Conservation (phyloP, 495 filamentous ascomycete species). For the Penicillium waksmanii region DNA sequence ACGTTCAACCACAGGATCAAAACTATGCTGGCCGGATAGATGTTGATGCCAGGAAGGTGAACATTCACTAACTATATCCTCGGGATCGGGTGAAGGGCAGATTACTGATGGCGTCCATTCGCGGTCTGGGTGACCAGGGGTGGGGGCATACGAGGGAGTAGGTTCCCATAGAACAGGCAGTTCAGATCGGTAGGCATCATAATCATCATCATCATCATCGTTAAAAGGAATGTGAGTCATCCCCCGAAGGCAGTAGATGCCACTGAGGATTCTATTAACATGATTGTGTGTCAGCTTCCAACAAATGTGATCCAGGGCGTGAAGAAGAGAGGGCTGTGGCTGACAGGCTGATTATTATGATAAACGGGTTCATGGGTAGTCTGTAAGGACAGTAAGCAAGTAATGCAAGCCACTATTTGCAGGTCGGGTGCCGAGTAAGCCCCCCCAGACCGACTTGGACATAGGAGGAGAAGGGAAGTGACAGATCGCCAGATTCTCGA, state of each 20-base stretch:
- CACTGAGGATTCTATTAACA: constrained; percentile 21
- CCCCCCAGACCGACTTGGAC: not conserved
- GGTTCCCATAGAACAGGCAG: constrained; percentile 17
- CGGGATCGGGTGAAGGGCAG: constrained; percentile 8
- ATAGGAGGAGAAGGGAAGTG: not conserved
- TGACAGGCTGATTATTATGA: constrained; percentile 28
- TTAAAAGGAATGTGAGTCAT: constrained; percentile 11
- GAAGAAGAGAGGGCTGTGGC: constrained; percentile 15
- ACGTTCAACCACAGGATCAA: not conserved
- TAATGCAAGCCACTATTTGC: not conserved
- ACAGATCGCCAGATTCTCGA: not conserved
- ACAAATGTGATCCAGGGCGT: constrained; percentile 3
- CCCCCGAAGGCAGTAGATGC: constrained; percentile 20
- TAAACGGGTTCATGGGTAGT: constrained; percentile 26
- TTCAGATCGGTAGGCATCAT: constrained; percentile 7
- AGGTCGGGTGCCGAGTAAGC: not conserved
- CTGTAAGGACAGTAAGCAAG: not conserved
- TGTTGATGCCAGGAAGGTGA: not conserved
- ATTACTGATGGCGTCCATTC: constrained; percentile 23
- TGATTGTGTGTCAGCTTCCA: constrained; percentile 19
- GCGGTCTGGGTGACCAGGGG: not conserved
- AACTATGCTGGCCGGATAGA: constrained; percentile 17
- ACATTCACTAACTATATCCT: not conserved
- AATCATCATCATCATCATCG: constrained; percentile 14
- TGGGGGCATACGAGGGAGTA: constrained; percentile 29